Conservation (phyloP, 2,329 filamentous ascomycete species). For the Mycocentrospora acerina region DNA sequence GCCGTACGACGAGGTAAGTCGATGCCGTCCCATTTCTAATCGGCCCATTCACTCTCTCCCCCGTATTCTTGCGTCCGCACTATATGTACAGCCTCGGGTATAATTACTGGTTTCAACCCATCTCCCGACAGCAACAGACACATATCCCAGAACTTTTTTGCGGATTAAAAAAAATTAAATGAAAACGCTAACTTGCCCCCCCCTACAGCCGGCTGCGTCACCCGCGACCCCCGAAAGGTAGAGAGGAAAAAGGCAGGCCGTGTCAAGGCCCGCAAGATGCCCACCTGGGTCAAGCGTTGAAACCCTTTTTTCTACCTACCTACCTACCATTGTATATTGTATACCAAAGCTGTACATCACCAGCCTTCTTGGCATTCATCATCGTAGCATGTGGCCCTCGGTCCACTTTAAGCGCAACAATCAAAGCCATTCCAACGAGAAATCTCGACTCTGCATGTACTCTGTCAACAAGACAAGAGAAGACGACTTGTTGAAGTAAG, state of each 20-base stretch:
- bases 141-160: no score
- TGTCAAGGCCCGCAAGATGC: slow-evolving; percentile 96
- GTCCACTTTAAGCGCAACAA: no score
- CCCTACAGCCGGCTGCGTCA: slow-evolving; percentile 79
- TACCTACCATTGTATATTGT: no score
- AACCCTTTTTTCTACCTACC: slow-evolving; percentile 26
- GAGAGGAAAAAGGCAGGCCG: slow-evolving; percentile 98
- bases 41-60: slow-evolving; percentile 4
- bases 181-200: slow-evolving; percentile 50
- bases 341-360: slow-evolving; percentile 14
- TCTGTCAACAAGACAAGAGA: no score
- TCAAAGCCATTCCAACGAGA: no score
- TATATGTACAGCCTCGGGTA: neutral
- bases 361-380: slow-evolving; percentile 16
- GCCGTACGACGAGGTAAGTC: slow-evolving; percentile 82
- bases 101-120: slow-evolving; percentile 5
- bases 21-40: slow-evolving; percentile 6
- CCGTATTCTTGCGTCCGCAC: slow-evolving; percentile 2
- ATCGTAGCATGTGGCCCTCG: slow-evolving; percentile 13
- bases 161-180: no score
- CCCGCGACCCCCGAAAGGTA: slow-evolving; percentile 85
- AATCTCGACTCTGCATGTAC: no score
- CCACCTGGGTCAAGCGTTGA: slow-evolving; percentile 90
- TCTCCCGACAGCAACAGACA: slow-evolving; percentile 5
- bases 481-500: no score